Percentiles rank a stretch among this genome's conserved stretches.
Evolutionary conservation across 164 flowering plant genomes (phyloP).

Genomic region (Macadamia integrifolia): DNA sequence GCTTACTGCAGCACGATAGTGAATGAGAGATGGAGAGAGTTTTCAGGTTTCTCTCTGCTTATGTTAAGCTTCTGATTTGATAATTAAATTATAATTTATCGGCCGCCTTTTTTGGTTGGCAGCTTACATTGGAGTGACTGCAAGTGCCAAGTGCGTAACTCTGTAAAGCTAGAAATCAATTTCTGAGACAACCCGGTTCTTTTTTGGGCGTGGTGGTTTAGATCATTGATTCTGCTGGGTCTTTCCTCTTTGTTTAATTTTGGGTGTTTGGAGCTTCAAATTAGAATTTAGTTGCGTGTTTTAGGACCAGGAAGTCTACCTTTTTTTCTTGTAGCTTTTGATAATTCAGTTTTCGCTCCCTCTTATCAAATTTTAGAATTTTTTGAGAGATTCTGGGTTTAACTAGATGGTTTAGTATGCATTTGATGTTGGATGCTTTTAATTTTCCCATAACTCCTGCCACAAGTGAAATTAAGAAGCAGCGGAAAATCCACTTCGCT

Average conservation of each 20-base stretch:
- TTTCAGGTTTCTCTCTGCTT: slow-evolving; percentile 12
- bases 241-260: slow-evolving; percentile 12
- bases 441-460: neutral
- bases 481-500: slow-evolving; percentile 22
- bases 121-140: slow-evolving; percentile 13
- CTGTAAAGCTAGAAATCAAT: slow-evolving; percentile 20
- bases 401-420: too few relatives aligned
- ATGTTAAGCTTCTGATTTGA: slow-evolving; percentile 7
- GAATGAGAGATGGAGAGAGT: neutral
- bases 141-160: neutral
- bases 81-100: slow-evolving; percentile 23
- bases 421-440: too few relatives aligned
- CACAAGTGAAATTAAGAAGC: neutral
- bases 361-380: too few relatives aligned
- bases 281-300: slow-evolving; percentile 11
- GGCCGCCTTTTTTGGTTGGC: neutral
- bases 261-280: slow-evolving; percentile 7
- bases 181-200: slow-evolving; percentile 13
- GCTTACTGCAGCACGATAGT: neutral
- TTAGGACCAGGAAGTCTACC: neutral
- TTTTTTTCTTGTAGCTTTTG: neutral
- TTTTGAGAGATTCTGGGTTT: too few relatives aligned
- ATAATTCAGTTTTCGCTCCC: too few relatives aligned
- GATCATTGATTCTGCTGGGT: slow-evolving; percentile 4
- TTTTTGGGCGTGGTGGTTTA: slow-evolving; percentile 8